Evolutionary conservation across 805 yeast species (phyloP), one percentile per base, ranked within the genome.

Genomic region (Starmerella bombicola): DNA sequence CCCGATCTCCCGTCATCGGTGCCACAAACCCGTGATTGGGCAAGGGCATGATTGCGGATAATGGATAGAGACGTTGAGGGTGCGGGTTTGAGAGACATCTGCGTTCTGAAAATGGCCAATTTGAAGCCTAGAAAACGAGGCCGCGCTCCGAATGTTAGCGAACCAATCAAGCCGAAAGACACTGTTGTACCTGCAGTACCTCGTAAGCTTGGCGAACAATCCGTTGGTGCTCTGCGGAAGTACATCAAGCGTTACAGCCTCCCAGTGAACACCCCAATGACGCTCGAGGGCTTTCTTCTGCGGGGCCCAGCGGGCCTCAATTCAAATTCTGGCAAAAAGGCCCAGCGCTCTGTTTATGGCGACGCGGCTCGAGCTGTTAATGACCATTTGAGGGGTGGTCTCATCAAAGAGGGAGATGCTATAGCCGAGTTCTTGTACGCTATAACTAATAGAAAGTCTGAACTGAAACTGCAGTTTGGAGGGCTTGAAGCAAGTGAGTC

Each of bases 381-480:
- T 59, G 71, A 69, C 41, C 96, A 88, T 59, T 83, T 86, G 51
- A 52, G 68, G 48, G 52, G 61, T 7, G 68, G 66, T 34, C 68
- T 71, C 10, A 74, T 76, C 3, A 76, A 81, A 51, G 98, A 88
- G 55, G 75, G 78, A 43, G 97, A 88, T 52, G 75, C 80, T 24
- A 76, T 88, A 30, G 83, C 95, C 28, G 85, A 81, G 53, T 91
- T 88, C 57, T 67, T 91, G 41, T 91, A 88, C 63, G 78, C 81
- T 53, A 85, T 83, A 39, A 76, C 75, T 54, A 78, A 83, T 55
- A 82, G 81, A 52, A 69, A 67, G 45, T 63, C 61, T 55, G 53
- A 44, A 28, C 67, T 50, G 40, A 55, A 54, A 37, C 43, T 54
- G 18, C 50, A 44, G 20, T 50, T 52, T 31, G 50, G 44, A 15